Evolutionary conservation across 2,329 filamentous ascomycete genomes (phyloP).

Genomic region (Didymella sp.): DNA sequence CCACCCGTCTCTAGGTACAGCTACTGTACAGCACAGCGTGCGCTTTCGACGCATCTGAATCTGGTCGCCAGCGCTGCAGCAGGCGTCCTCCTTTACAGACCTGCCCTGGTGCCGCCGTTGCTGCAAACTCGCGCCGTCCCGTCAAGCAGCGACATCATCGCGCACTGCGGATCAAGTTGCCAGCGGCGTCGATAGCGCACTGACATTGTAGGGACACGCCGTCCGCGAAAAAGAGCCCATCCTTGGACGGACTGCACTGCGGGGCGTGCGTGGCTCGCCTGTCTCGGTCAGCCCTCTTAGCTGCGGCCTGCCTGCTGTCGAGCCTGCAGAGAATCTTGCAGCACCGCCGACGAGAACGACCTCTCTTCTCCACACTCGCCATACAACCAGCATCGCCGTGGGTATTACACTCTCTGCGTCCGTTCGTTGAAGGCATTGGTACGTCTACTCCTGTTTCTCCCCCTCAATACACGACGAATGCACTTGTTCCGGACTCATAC

Average conservation of each 20-base stretch:
- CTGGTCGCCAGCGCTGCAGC: slow-evolving; percentile 27
- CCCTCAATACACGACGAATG: background rate
- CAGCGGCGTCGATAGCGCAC: slow-evolving; percentile 38
- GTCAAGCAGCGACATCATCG: slow-evolving; percentile 38
- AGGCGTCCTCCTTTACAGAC: slow-evolving; percentile 25
- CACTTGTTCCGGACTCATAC: slow-evolving; percentile 29
- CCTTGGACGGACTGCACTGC: slow-evolving; percentile 38
- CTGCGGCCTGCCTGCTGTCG: slow-evolving; percentile 50
- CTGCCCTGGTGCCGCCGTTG: slow-evolving; percentile 28
- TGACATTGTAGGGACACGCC: slow-evolving; percentile 38
- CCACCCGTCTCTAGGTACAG: slow-evolving; percentile 42
- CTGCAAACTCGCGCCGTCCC: slow-evolving; percentile 49
- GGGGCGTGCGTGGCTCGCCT: slow-evolving; percentile 48
- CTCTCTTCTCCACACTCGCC: slow-evolving; percentile 36
- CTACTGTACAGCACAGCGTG: slow-evolving; percentile 27
- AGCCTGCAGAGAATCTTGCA: slow-evolving; percentile 49
- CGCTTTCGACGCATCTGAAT: slow-evolving; percentile 27
- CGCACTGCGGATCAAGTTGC: slow-evolving; percentile 27
- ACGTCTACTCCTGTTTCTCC: slow-evolving; percentile 22
- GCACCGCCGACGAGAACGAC: slow-evolving; percentile 47
- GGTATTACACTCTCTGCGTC: slow-evolving; percentile 26
- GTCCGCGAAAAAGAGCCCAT: slow-evolving; percentile 34
- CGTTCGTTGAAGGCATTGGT: slow-evolving; percentile 38
- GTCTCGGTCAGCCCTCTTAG: slow-evolving; percentile 51
- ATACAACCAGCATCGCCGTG: slow-evolving; percentile 25